These are phyloP conservation scores for Colletotrichum sansevieriae DNA, from an alignment of 2,329 filamentous ascomycete species.

Conservation along the genomic window DNA sequence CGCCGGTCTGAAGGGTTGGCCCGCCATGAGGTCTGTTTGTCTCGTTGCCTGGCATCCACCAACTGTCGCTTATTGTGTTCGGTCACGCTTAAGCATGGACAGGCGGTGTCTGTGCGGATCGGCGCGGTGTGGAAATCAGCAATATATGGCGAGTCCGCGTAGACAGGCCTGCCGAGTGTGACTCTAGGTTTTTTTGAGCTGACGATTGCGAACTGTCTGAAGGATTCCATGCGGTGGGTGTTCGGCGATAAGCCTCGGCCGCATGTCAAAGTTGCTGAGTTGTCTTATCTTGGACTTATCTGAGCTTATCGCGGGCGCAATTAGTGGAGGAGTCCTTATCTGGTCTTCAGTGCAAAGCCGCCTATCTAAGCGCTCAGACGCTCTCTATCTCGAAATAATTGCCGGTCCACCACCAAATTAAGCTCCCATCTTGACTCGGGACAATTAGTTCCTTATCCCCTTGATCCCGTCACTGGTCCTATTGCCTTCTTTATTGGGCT, in stretches of 20 bases:
- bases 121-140: neutral
- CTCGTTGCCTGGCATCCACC: neutral
- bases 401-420: neutral
- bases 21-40: conserved; percentile 43
- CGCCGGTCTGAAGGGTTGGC: conserved; percentile 59
- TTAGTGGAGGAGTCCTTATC: too few relatives aligned
- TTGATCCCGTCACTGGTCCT: neutral
- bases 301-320: neutral
- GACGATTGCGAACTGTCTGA: too few relatives aligned
- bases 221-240: too few relatives aligned
- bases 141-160: too few relatives aligned
- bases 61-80: neutral
- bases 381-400: neutral
- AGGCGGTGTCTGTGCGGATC: conserved; percentile 4
- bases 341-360: neutral
- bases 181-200: too few relatives aligned
- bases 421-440: conserved; percentile 27
- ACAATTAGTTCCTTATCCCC: neutral
- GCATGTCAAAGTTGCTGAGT: neutral
- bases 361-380: conserved; percentile 5
- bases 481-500: neutral
- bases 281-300: conserved; percentile 8
- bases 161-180: neutral
- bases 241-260: neutral
- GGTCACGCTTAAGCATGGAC: conserved; percentile 9